phyloP scores from a whole-genome alignment of 768 basidiomycete species.

The Amanita molliuscula region DNA sequence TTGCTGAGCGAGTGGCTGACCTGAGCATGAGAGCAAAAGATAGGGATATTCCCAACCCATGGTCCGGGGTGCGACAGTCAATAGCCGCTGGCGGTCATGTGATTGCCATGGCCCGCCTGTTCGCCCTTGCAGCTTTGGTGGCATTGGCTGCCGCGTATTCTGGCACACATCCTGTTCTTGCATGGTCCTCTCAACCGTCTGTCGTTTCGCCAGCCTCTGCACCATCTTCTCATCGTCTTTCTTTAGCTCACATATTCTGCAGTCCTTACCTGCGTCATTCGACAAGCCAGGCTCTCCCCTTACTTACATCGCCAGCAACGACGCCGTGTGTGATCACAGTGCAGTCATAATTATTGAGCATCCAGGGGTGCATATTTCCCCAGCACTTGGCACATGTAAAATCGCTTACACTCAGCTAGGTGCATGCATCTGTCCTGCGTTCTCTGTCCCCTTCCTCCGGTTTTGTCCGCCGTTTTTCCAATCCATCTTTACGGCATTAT shows the following conservation, averaged over 20 bases:
- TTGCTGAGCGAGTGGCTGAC: constrained; percentile 1
- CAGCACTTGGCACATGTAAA: background rate
- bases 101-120: constrained; percentile 22
- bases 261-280: constrained; percentile 24
- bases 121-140: constrained; percentile 34
- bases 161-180: constrained; percentile 52
- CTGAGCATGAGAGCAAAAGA: constrained; percentile 4
- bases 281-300: constrained; percentile 29
- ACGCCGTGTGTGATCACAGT: constrained; percentile 51
- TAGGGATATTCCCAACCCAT: background rate
- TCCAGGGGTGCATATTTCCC: constrained; percentile 43
- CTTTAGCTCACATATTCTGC: constrained; percentile 39
- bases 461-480: constrained; percentile 35
- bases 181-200: constrained; percentile 67
- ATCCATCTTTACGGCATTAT: constrained; percentile 50
- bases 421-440: constrained; percentile 71
- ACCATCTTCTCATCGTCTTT: background rate
- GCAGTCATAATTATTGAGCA: constrained; percentile 63
- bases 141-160: constrained; percentile 46
- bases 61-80: background rate
- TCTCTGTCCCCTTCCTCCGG: constrained; percentile 39
- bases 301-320: constrained; percentile 30
- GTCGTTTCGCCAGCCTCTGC: background rate
- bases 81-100: constrained; percentile 12
- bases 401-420: constrained; percentile 23